A percentile compares a stretch with the other conserved stretches of the same genome.
phyloP scores from a whole-genome alignment of 73 alveolate genomes.

The Symbiodinium pilosum region DNA sequence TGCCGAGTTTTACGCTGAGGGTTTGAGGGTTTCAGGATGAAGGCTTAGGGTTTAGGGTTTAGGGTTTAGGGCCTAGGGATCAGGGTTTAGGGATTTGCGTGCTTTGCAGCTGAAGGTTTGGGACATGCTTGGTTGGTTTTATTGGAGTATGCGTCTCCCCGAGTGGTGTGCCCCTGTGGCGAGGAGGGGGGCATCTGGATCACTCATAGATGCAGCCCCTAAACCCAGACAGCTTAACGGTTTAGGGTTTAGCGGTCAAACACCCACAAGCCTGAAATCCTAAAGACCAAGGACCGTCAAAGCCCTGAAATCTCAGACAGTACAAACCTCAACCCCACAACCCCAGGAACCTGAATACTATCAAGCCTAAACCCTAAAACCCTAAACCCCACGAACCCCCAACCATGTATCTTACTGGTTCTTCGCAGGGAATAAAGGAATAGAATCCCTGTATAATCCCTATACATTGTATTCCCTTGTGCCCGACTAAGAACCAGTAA shows the following conservation, averaged over 20 bases:
- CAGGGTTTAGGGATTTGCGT: neutral
- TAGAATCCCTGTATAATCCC: too few relatives aligned
- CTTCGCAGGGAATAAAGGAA: too few relatives aligned
- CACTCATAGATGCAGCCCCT: too few relatives aligned
- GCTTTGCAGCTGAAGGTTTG: neutral
- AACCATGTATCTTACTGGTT: neutral
- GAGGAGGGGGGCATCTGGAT: too few relatives aligned
- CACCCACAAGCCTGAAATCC: neutral
- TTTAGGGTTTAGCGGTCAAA: neutral
- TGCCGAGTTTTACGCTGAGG: too few relatives aligned
- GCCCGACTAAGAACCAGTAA: too few relatives aligned
- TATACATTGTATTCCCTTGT: too few relatives aligned
- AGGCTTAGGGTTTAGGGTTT: neutral
- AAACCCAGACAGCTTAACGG: neutral
- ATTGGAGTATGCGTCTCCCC: neutral
- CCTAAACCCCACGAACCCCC: neutral
- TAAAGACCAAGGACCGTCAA: neutral
- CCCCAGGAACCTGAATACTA: too few relatives aligned
- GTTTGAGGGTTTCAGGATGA: too few relatives aligned
- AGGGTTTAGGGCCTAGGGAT: neutral
- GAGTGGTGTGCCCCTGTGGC: neutral
- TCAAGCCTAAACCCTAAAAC: neutral
- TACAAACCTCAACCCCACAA: neutral
- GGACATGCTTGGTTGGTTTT: neutral
- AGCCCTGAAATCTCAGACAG: neutral